Evolutionary conservation across 2,329 filamentous ascomycete species (phyloP), one percentile per base, ranked within the genome.

Genomic region (Coccinonectria pachysandricola): DNA sequence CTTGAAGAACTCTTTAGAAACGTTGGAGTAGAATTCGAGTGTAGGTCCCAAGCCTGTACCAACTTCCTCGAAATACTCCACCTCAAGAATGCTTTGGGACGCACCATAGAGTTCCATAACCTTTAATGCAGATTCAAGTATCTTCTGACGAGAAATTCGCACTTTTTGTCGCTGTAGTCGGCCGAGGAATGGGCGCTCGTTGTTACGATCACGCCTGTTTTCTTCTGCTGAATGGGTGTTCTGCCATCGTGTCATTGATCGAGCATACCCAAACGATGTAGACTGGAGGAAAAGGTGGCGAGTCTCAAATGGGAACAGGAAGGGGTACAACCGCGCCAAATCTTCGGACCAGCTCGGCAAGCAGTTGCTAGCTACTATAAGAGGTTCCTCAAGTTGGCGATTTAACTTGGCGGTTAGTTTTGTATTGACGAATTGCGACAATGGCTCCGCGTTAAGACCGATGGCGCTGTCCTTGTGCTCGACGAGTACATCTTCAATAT

Each of bases 1-100:
- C 65, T 91, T 94, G 1, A 84, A 88, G 48, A 96, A 96, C 52
- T 98, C 91, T 44, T 84, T 91, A 0, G 91, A 98, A 2, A 96
- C 88, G 0, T 84, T 93, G 0, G 91, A 94, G 57, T 98, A 98
- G 53, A 98, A 98, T 51, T 98, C 91, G 9, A 98, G 68, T 0
- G 91, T 98, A 4, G 91, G 91, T 0, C 91, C 91, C 23, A 98
- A 67, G 23, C 91, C 91, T 13, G 92, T 98, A 30, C 91, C 91
- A 12, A 98, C 91, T 57, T 98, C 91, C 46, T 96, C 91, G 42
- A 98, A 98, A 49, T 98, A 98, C 48, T 98, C 92, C 2, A 98
- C 88, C 49, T 98, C 91, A 1, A 98, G 62, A 15, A 96, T 83
- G 51, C 88, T 96, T 32, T 93, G 84, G 1, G 88, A 93, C n/a